Conservation (phyloP, 1,284 basidiomycete species). For the Trametes hirsuta region DNA sequence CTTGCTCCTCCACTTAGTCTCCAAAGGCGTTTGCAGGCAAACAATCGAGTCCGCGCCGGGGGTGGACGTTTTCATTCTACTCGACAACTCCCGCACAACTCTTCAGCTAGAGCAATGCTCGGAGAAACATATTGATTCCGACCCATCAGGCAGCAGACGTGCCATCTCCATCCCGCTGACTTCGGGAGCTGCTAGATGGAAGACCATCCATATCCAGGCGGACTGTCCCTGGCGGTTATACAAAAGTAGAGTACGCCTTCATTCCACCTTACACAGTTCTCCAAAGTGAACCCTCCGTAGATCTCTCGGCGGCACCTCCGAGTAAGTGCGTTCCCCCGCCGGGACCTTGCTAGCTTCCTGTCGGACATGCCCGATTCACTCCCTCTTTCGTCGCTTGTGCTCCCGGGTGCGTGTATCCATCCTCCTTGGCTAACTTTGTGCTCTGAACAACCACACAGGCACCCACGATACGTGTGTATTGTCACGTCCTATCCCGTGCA, state of each 20-base stretch:
- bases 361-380: slow-evolving; percentile 67
- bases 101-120: background rate
- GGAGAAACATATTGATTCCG: background rate
- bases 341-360: slow-evolving; percentile 64
- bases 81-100: too few species aligned
- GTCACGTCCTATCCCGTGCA: background rate
- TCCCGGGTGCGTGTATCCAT: slow-evolving; percentile 57
- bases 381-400: slow-evolving; percentile 68
- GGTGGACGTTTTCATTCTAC: too few species aligned
- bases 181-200: slow-evolving; percentile 41
- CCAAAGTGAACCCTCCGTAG: slow-evolving; percentile 3
- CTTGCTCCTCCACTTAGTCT: background rate
- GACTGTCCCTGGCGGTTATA: slow-evolving; percentile 63
- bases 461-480: slow-evolving; percentile 71
- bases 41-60: too few species aligned
- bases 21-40: too few species aligned
- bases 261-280: background rate
- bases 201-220: slow-evolving; percentile 42
- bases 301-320: slow-evolving; percentile 38
- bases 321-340: slow-evolving; percentile 57
- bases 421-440: background rate
- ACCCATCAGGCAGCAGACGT: background rate
- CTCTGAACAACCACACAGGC: slow-evolving; percentile 39
- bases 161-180: slow-evolving; percentile 13
- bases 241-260: slow-evolving; percentile 47